Base-by-base conservation (phyloP, 805 yeast species). In the Tetrapisispora phaffii region DNA sequence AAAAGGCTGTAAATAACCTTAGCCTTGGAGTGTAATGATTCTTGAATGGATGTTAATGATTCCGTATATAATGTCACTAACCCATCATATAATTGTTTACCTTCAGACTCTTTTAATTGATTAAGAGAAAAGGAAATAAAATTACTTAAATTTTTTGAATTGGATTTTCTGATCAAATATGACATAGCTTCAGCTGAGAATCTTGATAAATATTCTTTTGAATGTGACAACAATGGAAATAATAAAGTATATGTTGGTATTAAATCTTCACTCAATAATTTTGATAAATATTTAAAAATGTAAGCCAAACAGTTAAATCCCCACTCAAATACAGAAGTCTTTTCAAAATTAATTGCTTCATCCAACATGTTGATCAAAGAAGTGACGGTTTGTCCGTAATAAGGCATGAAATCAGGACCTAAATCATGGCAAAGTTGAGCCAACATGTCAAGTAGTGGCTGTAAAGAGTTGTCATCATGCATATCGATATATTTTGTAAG, bases 101-200 rank as follows among this genome's bases (percentile, higher is more conserved):
- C 67, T 2, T 68, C 63, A 3, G 66, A 44, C 58, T 65, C 41
- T 4, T 38, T 16, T 62, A 66, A 23, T 34, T 68, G 69, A 26
- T 60, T 53, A 40, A 76, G 68, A 2, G 75, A 59, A 48, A 59
- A 69, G 2, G 65, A 55, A 8, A 84, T 67, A 38, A 85, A 74
- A 0, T 52, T 46, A 1, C 59, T 54, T 40, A 88, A 64, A 7
- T 74, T 65, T 0, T 71, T 71, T 0, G 69, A 59, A 21, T 71
- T 70, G 49, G 85, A 72, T 60, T 85, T 85, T 58, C 93, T 77
- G 9, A 90, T 68, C 46, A 90, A 68, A 55, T 84, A 93, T 0
- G 97, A 85, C 39, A 90, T 62, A 0, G 96, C 93, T 62, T 90
- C 97, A 0, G 96, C 88, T 19, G 95, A 80, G 56, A 90, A 93